Evolutionary conservation across 2,329 filamentous ascomycete species (phyloP), one percentile per base, ranked within the genome.

Genomic region (Trichoderma cornu-damae): DNA sequence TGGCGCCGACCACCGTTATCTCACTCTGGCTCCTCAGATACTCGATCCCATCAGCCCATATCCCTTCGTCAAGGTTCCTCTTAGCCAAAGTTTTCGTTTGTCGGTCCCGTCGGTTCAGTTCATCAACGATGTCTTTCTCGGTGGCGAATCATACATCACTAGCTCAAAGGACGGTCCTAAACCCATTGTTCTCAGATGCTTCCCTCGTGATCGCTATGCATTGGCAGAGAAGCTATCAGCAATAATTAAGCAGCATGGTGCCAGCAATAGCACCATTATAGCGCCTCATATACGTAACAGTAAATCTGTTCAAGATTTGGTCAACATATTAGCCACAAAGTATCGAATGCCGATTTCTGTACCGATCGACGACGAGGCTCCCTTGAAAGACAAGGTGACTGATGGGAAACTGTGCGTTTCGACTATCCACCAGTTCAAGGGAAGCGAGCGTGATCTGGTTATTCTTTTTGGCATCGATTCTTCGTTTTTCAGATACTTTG

Each of bases 391-490:
- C 16, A 52, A 24, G 2, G 64, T 68, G 4, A 66, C 64, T 4
- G 16, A 60, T 3, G 65, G 66, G 9, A 71, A 71, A 51, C 11
- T 70, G 18, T 66, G 65, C 8, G 58, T 69, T 9, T 68, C 67
- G 12, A 69, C 66, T 0, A 68, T 68, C 42, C 68, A 71, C 34
- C 66, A 69, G 37, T 71, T 71, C 58, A 71, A 71, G 40, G 50
- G 68, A 4, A 66, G 62, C 40, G 68, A 71, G 59, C 67, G 68
- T 14, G 58, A 68, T 34, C 52, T 71, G 1, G 42, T 70, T 3
- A 65, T 71, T 38, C 55, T 70, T 2, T 57, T 67, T 28, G 65
- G 61, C 4, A 60, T 66, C 0, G 66, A 70, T 37, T 49, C 63
- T 11, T 60, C 61, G 0, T 70, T 64, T 47, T 70, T 70, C 26